Evolutionary conservation across 2,329 filamentous ascomycete species (phyloP).

Genomic region (Pezicula neosporulosa): DNA sequence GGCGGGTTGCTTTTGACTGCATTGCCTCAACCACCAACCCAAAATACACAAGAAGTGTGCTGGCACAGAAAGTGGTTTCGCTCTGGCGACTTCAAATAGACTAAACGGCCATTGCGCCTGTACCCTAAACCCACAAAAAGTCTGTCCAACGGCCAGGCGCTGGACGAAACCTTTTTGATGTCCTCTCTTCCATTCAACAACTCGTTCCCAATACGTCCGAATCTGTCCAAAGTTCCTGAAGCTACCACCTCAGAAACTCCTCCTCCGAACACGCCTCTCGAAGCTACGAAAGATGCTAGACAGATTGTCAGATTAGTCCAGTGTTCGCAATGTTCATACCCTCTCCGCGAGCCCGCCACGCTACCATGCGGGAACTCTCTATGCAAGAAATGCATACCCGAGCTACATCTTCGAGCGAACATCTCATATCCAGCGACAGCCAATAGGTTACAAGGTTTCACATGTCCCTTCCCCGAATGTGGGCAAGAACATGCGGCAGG

Average conservation of each 20-base stretch:
- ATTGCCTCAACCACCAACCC: neutral
- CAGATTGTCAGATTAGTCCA: conserved; percentile 71
- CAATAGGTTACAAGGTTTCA: conserved; percentile 65
- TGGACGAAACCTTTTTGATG: conserved; percentile 15
- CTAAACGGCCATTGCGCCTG: conserved; percentile 5
- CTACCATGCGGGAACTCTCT: conserved; percentile 79
- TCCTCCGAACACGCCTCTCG: conserved; percentile 27
- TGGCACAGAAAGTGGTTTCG: neutral
- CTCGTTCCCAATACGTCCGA: conserved; percentile 10
- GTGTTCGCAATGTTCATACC: conserved; percentile 69
- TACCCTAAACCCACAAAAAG: conserved; percentile 1
- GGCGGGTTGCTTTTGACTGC: neutral
- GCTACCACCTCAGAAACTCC: conserved; percentile 3
- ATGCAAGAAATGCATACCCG: conserved; percentile 72
- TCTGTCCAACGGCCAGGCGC: conserved; percentile 10
- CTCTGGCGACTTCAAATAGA: neutral
- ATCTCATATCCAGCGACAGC: conserved; percentile 74
- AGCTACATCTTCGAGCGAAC: conserved; percentile 58
- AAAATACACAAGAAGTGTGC: neutral
- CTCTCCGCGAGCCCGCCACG: conserved; percentile 66
- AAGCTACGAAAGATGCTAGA: conserved; percentile 53
- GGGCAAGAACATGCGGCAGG: conserved; percentile 67
- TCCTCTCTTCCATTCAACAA: conserved; percentile 17
- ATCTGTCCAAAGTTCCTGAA: conserved; percentile 6
- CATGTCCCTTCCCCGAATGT: conserved; percentile 69